Conservation (phyloP, 129 eudicot species). For the Centrapalus pauciflorus region DNA sequence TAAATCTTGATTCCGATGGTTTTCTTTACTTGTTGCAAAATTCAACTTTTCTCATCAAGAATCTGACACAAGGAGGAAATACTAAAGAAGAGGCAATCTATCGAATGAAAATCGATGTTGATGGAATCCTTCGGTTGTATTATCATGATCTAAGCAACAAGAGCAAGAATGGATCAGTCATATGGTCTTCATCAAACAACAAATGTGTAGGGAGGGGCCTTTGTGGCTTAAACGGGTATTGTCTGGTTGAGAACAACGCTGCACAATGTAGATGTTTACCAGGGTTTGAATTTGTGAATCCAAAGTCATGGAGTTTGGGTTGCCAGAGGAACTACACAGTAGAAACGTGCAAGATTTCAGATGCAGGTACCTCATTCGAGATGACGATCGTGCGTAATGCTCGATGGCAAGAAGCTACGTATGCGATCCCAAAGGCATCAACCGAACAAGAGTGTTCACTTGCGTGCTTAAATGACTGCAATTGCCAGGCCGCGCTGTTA, state of each 20-base stretch:
- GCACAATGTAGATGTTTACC: conserved; percentile 35
- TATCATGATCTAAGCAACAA: not conserved
- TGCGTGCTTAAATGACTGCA: conserved; percentile 36
- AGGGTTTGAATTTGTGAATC: conserved; percentile 22
- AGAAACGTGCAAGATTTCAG: conserved; percentile 17
- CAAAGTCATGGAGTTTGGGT: conserved; percentile 11
- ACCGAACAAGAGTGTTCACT: conserved; percentile 23
- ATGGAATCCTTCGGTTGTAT: conserved; percentile 44
- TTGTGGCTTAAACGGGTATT: conserved; percentile 34
- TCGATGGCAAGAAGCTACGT: conserved; percentile 25
- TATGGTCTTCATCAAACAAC: conserved; percentile 2
- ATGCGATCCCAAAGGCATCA: not conserved
- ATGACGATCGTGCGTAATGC: conserved; percentile 21
- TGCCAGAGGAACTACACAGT: conserved; percentile 28
- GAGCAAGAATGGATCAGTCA: not conserved
- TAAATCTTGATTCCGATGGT: conserved; percentile 35
- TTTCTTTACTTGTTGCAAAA: conserved; percentile 25
- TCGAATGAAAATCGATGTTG: conserved; percentile 33
- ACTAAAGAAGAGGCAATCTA: conserved; percentile 18
- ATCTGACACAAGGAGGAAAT: conserved; percentile 16
- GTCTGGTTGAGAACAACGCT: not conserved
- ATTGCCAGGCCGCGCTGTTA: conserved; percentile 33
- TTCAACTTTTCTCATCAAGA: not conserved
- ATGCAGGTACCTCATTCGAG: not conserved
- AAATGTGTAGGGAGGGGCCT: conserved; percentile 28